These are phyloP conservation scores for Trichoderma sp. DNA, from an alignment of 2,329 filamentous ascomycete species.

Conservation along the genomic window DNA sequence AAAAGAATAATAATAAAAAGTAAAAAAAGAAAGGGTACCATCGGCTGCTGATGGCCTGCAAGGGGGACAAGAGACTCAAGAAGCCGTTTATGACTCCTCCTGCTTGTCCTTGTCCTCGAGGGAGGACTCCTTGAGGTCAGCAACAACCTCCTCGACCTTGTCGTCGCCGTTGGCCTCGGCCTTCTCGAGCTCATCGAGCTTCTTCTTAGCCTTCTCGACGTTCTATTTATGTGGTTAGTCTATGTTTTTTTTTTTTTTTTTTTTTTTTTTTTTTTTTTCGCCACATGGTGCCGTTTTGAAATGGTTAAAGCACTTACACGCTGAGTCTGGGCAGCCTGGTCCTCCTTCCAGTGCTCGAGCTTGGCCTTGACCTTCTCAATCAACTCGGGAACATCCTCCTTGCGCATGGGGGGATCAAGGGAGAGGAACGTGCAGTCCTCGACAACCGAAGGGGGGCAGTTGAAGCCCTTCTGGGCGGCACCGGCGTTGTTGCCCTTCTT, in stretches of 20 bases:
- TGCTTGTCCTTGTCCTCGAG: constrained; percentile 53
- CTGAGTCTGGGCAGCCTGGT: constrained; percentile 86
- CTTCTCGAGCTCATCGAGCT: constrained; percentile 81
- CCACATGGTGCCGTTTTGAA: background rate
- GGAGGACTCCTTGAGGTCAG: constrained; percentile 50
- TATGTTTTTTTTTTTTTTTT: too few relatives aligned
- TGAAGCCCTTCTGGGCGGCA: constrained; percentile 62
- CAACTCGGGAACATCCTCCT: constrained; percentile 73
- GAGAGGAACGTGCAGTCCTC: constrained; percentile 83
- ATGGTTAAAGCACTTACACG: constrained; percentile 59
- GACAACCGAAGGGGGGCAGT: constrained; percentile 84
- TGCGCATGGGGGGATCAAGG: constrained; percentile 83
- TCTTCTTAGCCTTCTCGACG: constrained; percentile 92
- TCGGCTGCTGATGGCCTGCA: background rate
- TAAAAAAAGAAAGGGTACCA: background rate
- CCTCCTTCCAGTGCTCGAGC: constrained; percentile 83
- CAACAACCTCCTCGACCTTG: constrained; percentile 52
- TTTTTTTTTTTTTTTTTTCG: too few relatives aligned
- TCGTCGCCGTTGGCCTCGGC: constrained; percentile 39
- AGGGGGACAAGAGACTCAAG: background rate
- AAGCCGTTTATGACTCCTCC: constrained; percentile 42
- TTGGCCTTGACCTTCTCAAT: constrained; percentile 91
- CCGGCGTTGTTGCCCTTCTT: constrained; percentile 54
- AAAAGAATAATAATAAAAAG: background rate
- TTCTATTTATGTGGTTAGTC: constrained; percentile 57